Base-by-base conservation (phyloP, 352 stramenopile species). In the Globisporangium nodosum region DNA sequence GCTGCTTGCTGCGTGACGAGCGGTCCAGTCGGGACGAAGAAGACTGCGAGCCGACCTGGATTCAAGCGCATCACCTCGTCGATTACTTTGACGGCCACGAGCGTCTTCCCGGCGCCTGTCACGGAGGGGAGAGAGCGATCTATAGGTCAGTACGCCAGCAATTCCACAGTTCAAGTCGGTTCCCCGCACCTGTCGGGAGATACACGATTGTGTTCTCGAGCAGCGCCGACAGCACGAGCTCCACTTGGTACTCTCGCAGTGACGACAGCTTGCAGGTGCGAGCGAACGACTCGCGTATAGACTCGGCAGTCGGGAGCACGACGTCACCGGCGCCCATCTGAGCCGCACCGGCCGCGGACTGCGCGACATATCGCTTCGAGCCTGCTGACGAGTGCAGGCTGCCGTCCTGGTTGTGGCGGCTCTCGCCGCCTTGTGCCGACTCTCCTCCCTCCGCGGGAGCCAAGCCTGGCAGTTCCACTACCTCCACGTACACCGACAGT, bases 131-230 rank as follows among this genome's bases (percentile, higher is more conserved):
- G 15, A 18, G 24, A 39, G 3, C 1, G 5, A 45, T 20, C 24
- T 21, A 11, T 47, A 8, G 13, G n/a, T 52, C 24, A 63, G 27
- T 9, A 24, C 13, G 21, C 20, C 15, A 9, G 24, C 24, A 3
- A 18, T 5, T 51, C 24, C 35, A 8, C 5, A 8, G 16, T 24
- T 48, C 42, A 37, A 8, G 1, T 30, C 9, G 35, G 35, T 40
- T 3, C 27, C 27, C 4, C 49, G 18, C 15, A 70, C 83, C 83
- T 24, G 81, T 93, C 15, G 83, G 83, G 2, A 93, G 52, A 53
- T 91, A 93, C 40, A 89, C 73, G 49, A 93, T 85, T 3, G 81
- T 89, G 64, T 91, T 93, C 53, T 90, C 79, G 11, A 89, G 66
- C 53, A 91, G 60, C 8, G 81, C 77, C 31, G 76, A 88, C 2